These are phyloP conservation scores for Leccinum truebloodii DNA, from an alignment of 768 basidiomycete species.

Conservation along the genomic window DNA sequence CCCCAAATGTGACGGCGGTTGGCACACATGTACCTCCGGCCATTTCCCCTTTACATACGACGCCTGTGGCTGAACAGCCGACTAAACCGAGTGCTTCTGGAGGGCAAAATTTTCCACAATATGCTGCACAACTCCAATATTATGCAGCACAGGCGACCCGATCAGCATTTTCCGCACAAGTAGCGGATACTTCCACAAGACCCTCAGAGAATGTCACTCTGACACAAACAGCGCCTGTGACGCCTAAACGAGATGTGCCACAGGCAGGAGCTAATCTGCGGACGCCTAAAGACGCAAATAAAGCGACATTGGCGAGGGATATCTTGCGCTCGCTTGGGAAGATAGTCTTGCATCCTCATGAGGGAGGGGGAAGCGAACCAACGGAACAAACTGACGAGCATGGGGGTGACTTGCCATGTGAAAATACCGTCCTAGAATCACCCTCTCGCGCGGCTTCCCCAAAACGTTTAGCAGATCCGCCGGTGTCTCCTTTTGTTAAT, in stretches of 20 bases:
- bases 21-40: background rate
- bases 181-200: background rate
- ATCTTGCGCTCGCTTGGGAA: slow-evolving; percentile 53
- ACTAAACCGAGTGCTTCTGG: background rate
- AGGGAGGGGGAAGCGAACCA: slow-evolving; percentile 9
- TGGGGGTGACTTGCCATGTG: background rate
- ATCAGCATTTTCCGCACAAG: slow-evolving; percentile 9
- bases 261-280: slow-evolving; percentile 9
- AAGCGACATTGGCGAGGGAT: slow-evolving; percentile 54
- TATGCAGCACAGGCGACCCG: slow-evolving; percentile 23
- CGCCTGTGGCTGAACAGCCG: background rate
- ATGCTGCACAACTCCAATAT: slow-evolving; percentile 21
- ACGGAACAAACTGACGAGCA: background rate
- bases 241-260: slow-evolving; percentile 9
- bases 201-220: background rate
- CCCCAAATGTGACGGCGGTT: background rate
- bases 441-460: background rate
- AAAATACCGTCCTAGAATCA: background rate
- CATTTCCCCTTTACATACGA: background rate
- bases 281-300: slow-evolving; percentile 46
- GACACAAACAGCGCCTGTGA: slow-evolving; percentile 4
- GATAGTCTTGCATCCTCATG: slow-evolving; percentile 7
- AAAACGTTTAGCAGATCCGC: background rate
- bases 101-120: slow-evolving; percentile 3
- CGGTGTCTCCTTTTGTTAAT: background rate